A percentile compares a stretch with the other conserved stretches of the same genome.
phyloP scores from a whole-genome alignment of 169 alveolate species.

The Cyclospora cayetanensis region DNA sequence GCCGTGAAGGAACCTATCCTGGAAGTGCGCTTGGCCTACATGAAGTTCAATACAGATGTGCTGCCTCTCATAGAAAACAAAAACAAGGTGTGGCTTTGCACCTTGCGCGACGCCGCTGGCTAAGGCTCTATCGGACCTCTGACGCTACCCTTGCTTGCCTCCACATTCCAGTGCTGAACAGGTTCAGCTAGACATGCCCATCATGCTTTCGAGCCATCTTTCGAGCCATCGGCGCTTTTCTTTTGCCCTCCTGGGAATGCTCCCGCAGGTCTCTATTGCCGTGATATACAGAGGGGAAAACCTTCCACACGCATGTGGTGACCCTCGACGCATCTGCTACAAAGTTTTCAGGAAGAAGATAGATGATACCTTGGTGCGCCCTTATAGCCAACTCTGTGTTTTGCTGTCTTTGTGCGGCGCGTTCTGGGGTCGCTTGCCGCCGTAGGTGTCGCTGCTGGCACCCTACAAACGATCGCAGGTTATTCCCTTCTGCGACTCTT shows the following conservation, averaged over 20 bases:
- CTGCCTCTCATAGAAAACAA: conserved; percentile 31
- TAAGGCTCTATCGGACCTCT: no score
- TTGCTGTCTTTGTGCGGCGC: background rate
- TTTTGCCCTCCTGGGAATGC: background rate
- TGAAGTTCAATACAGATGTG: conserved; percentile 17
- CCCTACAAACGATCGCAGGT: no score
- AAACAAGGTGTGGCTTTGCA: conserved; percentile 15
- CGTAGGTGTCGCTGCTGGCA: no score
- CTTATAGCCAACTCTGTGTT: background rate
- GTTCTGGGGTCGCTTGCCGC: no score
- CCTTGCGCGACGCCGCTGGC: no score
- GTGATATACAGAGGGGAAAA: conserved; percentile 64
- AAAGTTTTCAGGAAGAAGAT: conserved; percentile 30
- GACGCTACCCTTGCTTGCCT: no score
- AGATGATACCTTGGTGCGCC: conserved; percentile 39
- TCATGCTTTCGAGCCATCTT: no score
- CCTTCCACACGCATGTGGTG: conserved; percentile 48
- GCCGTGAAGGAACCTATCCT: conserved; percentile 39
- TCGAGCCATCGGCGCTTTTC: no score
- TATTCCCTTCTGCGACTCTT: no score
- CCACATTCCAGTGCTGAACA: no score
- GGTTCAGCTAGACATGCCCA: no score
- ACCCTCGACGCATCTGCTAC: conserved; percentile 47
- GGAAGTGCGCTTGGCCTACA: conserved; percentile 53
- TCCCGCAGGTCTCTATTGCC: conserved; percentile 58